Evolutionary conservation across 1,284 basidiomycete species (phyloP).

Genomic region (Sphagnurus paluster): DNA sequence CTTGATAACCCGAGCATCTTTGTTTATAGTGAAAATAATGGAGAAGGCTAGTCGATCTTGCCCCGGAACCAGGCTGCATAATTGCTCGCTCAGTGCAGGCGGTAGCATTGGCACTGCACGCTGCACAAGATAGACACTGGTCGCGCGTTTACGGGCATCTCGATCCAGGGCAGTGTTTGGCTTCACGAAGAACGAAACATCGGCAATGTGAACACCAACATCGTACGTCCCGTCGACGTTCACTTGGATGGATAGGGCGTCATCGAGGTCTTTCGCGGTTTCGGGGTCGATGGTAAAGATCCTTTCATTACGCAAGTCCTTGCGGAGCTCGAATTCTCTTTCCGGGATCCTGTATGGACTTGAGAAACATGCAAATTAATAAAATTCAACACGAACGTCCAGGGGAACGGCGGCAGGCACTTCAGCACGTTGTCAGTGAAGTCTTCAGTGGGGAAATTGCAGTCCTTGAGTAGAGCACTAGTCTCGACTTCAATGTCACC

Average conservation of each 20-base stretch:
- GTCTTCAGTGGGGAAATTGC: conserved; percentile 96
- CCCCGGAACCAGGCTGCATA: conserved; percentile 89
- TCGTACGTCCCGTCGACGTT: conserved; percentile 92
- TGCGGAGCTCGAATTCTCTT: conserved; percentile 83
- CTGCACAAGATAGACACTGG: conserved; percentile 95
- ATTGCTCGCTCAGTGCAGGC: conserved; percentile 84
- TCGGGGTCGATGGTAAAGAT: conserved; percentile 95
- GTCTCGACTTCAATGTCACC: conserved; percentile 98
- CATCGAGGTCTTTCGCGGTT: conserved; percentile 90
- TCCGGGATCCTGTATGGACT: conserved; percentile 74
- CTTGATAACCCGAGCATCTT: conserved; percentile 80
- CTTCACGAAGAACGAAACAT: conserved; percentile 96
- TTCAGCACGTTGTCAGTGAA: conserved; percentile 94
- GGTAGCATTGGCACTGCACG: conserved; percentile 97
- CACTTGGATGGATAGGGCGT: conserved; percentile 86
- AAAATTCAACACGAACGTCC: conserved; percentile 64
- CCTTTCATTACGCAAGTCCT: conserved; percentile 83
- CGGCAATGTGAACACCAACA: conserved; percentile 93
- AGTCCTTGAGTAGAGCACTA: conserved; percentile 95
- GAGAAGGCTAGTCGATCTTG: conserved; percentile 91
- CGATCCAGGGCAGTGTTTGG: conserved; percentile 96
- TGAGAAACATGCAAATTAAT: not conserved
- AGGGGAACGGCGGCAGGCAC: conserved; percentile 92
- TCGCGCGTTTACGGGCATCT: conserved; percentile 96
- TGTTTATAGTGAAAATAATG: conserved; percentile 83